Evolutionary conservation across 352 stramenopile species (phyloP), one percentile per base, ranked within the genome.

Genomic region (Phytophthora hibernalis): DNA sequence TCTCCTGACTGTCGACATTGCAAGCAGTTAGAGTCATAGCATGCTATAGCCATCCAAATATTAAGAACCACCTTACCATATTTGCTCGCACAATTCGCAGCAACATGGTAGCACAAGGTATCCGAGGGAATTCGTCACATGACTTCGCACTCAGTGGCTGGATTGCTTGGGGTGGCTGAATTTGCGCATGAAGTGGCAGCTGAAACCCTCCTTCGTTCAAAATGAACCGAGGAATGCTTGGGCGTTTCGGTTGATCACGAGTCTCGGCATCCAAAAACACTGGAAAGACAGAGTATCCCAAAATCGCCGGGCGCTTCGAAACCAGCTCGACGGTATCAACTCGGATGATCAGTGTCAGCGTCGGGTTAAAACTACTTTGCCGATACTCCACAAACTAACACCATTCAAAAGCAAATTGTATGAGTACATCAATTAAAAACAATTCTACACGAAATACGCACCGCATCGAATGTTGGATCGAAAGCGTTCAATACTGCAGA

Each of bases 101-200:
- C 43, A 97, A 47, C 9, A 97, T 16, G 2, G 89, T 96, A 7
- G 87, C 82, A 59, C 91, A 97, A 8, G 89, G 85, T 13, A 97
- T 59, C 52, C 74, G 74, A 28, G 76, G 68, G n/a, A 78, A 82
- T 2, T 42, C 40, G 0, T 80, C 76, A 13, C 84, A 72, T 4
- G 64, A 67, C 26, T 65, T 79, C 0, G 78, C 71, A 38, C 28
- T 81, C 20, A 92, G 42, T 18, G 76, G 59, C 13, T 54, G 70
- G 6, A 65, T 64, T 13, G 60, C 15, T 70, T 80, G 71, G 5
- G 68, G 70, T 37, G 90, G 37, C 21, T 62, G 64, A 3, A 84
- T 58, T 10, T 77, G 83, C 11, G 79, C 65, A 61, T 86, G 78
- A 2, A 97, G 21, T 10, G 90, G 87, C 8, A 97, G 49, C 71